Conservation (phyloP, 306 rosid species). For the Glycine soja region DNA sequence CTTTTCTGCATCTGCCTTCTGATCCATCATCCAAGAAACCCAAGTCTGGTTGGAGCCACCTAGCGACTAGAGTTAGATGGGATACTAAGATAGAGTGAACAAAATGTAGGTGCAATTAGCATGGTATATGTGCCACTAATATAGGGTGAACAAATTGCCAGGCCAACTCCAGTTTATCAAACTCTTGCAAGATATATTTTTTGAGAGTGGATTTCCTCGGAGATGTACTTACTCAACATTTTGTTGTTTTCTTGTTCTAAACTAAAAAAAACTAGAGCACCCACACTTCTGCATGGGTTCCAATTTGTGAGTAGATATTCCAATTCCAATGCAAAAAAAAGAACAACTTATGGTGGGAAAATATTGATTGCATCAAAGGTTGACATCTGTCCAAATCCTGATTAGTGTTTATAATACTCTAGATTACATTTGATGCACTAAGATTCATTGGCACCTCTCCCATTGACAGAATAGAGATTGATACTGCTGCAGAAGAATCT, state of each 20-base stretch:
- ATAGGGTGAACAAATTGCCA: background rate
- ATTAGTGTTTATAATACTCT: background rate
- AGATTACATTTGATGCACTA: constrained; percentile 3
- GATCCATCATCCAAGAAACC: constrained; percentile 7
- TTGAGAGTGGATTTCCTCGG: background rate
- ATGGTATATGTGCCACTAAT: background rate
- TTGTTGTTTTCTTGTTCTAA: constrained; percentile 34
- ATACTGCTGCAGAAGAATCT: constrained; percentile 41
- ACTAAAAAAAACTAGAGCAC: background rate
- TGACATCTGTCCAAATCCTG: background rate
- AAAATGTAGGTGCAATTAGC: constrained; percentile 16
- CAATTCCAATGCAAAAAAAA: background rate
- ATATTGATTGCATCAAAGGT: background rate
- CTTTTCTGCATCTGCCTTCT: constrained; percentile 12
- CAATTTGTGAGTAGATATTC: constrained; percentile 8
- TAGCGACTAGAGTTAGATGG: background rate
- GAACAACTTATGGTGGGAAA: background rate
- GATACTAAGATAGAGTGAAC: background rate
- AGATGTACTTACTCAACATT: constrained; percentile 8
- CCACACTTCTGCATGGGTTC: background rate
- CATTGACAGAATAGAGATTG: constrained; percentile 21
- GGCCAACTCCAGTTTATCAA: background rate
- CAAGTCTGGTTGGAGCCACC: background rate
- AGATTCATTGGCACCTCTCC: constrained; percentile 17
- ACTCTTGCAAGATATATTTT: constrained; percentile 8